Evolutionary conservation across 192 early-diverging fungal species (phyloP), one percentile per base, ranked within the genome.

Genomic region (Backusella morwellensis): DNA sequence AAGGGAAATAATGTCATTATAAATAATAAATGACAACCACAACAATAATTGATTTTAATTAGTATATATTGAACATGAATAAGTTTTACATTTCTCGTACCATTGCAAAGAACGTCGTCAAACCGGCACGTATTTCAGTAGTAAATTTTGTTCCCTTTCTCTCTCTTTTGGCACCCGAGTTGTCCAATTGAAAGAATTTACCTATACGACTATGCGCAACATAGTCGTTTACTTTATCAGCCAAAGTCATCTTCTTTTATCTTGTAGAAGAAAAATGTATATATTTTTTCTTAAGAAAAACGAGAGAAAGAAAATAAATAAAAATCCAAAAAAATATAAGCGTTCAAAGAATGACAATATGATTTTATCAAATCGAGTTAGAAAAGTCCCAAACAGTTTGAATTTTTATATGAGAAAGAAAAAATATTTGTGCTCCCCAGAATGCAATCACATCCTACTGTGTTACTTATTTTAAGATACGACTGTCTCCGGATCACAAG

Each of bases 71-170:
- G 17, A n/a, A 6, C 17, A n/a, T 50, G n/a, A 40, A 23, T n/a
- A 6, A 4, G 6, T 50, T 19, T 2, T 63, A 0, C 11, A 29
- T 63, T 8, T 54, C 19, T 14, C 2, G 1, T 77, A 81, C 80
- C 80, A 81, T 81, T 32, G 80, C 80, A 72, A 81, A 81, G 66
- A 81, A 81, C 19, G 84, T 88, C 21, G 89, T 86, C 14, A 89
- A 68, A 12, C 92, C 92, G 14, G 90, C 90, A 63, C 91, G 87
- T 52, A 93, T 40, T 81, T 93, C 92, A 38, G 89, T 88, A 1
- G 80, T 87, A 82, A 93, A 91, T 71, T 78, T 83, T 70, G 92
- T 91, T 12, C 89, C 89, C 29, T 83, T 80, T 35, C 93, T 90
- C 79, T 83, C 88, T 38, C 50, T 80, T 73, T 70, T 80, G 44